phyloP scores from a whole-genome alignment of 352 stramenopile genomes.

The Phytophthora ohioensis region DNA sequence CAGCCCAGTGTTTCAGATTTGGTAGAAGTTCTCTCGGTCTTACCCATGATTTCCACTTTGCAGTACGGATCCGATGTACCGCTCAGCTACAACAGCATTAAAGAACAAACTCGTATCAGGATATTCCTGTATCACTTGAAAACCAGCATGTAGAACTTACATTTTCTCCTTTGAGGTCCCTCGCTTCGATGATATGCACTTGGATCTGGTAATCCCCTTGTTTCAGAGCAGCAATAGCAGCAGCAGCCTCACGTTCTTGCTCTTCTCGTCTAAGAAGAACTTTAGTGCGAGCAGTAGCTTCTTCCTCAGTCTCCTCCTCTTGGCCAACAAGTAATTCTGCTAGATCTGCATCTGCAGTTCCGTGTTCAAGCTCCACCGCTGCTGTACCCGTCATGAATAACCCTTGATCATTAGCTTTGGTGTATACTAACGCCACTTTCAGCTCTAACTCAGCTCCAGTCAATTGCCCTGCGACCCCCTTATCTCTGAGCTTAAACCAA shows the following conservation, averaged over 20 bases:
- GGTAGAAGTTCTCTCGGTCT: slow-evolving; percentile 81
- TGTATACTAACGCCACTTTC: slow-evolving; percentile 77
- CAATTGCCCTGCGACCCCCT: slow-evolving; percentile 36
- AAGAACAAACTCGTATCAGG: not conserved
- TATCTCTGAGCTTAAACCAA: slow-evolving; percentile 69
- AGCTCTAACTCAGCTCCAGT: slow-evolving; percentile 73
- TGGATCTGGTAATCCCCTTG: slow-evolving; percentile 88
- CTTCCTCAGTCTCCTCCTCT: slow-evolving; percentile 83
- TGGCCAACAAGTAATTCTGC: slow-evolving; percentile 60
- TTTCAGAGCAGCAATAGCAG: slow-evolving; percentile 56
- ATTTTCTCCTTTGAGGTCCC: slow-evolving; percentile 91
- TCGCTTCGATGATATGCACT: slow-evolving; percentile 88
- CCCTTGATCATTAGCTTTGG: slow-evolving; percentile 61
- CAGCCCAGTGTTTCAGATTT: slow-evolving; percentile 84
- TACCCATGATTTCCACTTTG: slow-evolving; percentile 76
- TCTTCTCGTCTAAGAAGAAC: slow-evolving; percentile 51
- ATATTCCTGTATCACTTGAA: not conserved
- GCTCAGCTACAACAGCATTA: slow-evolving; percentile 53
- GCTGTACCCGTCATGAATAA: slow-evolving; percentile 30
- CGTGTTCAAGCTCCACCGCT: slow-evolving; percentile 23
- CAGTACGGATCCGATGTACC: slow-evolving; percentile 92
- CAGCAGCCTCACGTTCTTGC: slow-evolving; percentile 59
- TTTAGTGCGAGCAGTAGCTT: slow-evolving; percentile 44
- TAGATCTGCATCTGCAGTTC: slow-evolving; percentile 10
- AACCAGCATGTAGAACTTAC: slow-evolving; percentile 32